phyloP scores from a whole-genome alignment of 306 rosid genomes.

The Rubus idaeus region DNA sequence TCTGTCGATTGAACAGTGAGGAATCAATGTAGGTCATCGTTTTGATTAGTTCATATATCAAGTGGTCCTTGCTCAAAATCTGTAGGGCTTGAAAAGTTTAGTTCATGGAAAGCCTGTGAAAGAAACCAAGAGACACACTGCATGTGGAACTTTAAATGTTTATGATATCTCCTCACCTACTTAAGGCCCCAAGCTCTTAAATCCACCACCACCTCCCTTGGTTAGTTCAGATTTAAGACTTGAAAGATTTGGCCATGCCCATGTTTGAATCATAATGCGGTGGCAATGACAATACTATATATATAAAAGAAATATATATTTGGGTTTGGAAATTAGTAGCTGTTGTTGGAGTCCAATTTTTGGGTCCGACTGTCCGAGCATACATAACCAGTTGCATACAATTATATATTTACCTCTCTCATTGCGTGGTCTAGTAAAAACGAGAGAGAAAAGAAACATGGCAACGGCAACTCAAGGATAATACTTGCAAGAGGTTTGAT shows the following conservation, averaged over 20 bases:
- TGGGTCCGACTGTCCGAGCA: background rate
- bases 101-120: constrained; percentile 26
- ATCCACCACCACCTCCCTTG: constrained; percentile 7
- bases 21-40: constrained; percentile 11
- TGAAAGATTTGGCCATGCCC: background rate
- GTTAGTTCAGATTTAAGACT: constrained; percentile 7
- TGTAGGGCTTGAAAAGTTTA: constrained; percentile 3
- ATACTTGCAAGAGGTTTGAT: too few species aligned
- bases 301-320: background rate
- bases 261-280: background rate
- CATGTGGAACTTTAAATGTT: constrained; percentile 34
- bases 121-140: constrained; percentile 19
- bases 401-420: background rate
- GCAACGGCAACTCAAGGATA: too few species aligned
- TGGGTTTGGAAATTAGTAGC: background rate
- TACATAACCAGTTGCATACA: background rate
- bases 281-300: background rate
- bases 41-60: background rate
- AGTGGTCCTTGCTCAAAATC: constrained; percentile 19
- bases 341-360: background rate
- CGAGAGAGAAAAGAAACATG: background rate
- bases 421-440: background rate
- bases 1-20: background rate
- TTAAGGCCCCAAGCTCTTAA: constrained; percentile 11
- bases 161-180: constrained; percentile 34